phyloP scores from a whole-genome alignment of 2,329 filamentous ascomycete species.

The Emmonsia crescens region DNA sequence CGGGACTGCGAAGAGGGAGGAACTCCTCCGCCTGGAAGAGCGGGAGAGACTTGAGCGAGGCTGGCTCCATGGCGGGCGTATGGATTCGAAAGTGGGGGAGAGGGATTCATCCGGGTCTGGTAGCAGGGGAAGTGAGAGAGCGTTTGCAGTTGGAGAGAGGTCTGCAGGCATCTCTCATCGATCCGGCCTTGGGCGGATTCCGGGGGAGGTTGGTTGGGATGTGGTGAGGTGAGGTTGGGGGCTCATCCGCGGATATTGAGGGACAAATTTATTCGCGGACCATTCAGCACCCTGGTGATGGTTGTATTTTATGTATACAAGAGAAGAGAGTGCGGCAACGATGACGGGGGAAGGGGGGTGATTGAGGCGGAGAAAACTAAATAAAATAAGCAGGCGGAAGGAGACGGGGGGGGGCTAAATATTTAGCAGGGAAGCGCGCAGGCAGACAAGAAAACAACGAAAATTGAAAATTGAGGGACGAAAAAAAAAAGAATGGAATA shows the following conservation, averaged over 20 bases:
- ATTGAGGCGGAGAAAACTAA: neutral
- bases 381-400: neutral
- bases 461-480: too few species aligned
- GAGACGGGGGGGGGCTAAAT: neutral
- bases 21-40: slow-evolving; percentile 24
- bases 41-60: slow-evolving; percentile 25
- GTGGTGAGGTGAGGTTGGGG: neutral
- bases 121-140: slow-evolving; percentile 40
- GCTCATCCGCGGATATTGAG: neutral
- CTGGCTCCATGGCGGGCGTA: slow-evolving; percentile 43
- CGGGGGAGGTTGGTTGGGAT: neutral
- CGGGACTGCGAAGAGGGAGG: slow-evolving; percentile 25
- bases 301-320: neutral
- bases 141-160: slow-evolving; percentile 42
- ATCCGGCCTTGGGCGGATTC: neutral
- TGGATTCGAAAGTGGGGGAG: slow-evolving; percentile 35
- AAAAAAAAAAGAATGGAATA: neutral
- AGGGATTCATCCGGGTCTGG: slow-evolving; percentile 31
- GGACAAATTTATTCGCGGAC: neutral
- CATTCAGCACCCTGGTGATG: neutral
- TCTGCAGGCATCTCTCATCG: slow-evolving; percentile 33
- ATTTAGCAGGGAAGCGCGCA: neutral
- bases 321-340: neutral
- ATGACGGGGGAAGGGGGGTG: neutral
- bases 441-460: slow-evolving; percentile 4